phyloP scores from a whole-genome alignment of 345 rosid species.

The Combretum micranthum region DNA sequence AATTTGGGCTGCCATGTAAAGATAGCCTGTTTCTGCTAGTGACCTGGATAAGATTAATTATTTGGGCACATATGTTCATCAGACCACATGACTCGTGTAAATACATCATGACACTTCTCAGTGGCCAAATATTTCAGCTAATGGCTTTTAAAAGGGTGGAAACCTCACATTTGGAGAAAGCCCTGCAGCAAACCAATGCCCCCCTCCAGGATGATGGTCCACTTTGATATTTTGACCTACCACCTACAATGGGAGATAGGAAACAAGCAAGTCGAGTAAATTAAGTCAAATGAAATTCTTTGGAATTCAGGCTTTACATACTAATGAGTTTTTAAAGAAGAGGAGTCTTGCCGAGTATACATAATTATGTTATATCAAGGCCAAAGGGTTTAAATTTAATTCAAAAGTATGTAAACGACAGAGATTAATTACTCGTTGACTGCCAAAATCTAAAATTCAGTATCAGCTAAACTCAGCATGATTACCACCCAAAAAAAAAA shows the following conservation, averaged over 20 bases:
- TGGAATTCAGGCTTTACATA: no score
- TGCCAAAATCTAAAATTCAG: no score
- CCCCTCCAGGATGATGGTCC: slow-evolving; percentile 98
- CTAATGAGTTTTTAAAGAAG: no score
- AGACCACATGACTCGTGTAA: no score
- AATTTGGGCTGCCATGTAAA: slow-evolving; percentile 77
- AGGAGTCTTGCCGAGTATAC: no score
- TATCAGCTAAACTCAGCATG: no score
- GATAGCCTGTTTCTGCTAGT: slow-evolving; percentile 60
- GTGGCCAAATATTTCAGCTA: slow-evolving; percentile 10
- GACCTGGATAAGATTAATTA: slow-evolving; percentile 34
- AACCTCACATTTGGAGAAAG: slow-evolving; percentile 91
- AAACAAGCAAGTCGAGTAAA: background rate
- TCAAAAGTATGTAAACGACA: no score
- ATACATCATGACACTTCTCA: no score
- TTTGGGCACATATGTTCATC: background rate
- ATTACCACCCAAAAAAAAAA: no score
- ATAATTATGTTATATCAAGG: no score
- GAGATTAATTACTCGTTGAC: no score
- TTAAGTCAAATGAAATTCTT: background rate
- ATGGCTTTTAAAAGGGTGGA: slow-evolving; percentile 7
- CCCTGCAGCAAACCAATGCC: slow-evolving; percentile 99
- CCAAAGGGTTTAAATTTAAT: no score
- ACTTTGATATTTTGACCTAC: slow-evolving; percentile 86
- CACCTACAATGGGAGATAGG: slow-evolving; percentile 35